Evolutionary conservation across 2,329 filamentous ascomycete genomes (phyloP).

Genomic region (Verticillium tricorpus): DNA sequence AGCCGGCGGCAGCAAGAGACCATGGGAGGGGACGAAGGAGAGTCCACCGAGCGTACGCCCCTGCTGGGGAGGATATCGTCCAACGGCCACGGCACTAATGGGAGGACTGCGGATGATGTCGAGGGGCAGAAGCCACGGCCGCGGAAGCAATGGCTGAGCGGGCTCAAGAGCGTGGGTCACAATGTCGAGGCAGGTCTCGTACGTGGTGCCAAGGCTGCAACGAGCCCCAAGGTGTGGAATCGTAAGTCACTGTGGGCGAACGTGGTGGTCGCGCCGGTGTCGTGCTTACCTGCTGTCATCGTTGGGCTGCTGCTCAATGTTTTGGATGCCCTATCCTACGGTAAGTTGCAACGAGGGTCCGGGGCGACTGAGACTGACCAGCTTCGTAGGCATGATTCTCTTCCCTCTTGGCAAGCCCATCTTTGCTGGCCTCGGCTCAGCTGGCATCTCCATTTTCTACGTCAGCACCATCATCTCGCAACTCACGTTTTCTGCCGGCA

Average conservation of each 20-base stretch:
- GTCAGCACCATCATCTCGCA: constrained; percentile 96
- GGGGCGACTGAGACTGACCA: constrained; percentile 12
- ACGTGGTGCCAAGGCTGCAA: constrained; percentile 18
- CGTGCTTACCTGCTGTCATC: constrained; percentile 78
- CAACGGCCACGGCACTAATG: constrained; percentile 17
- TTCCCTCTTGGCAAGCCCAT: constrained; percentile 86
- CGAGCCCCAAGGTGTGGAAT: constrained; percentile 53
- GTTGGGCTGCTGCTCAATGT: constrained; percentile 88
- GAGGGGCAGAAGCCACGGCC: constrained; percentile 43
- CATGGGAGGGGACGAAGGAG: constrained; percentile 6
- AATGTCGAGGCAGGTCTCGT: constrained; percentile 25
- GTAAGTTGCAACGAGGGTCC: constrained; percentile 32
- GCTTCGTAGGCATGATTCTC: constrained; percentile 70
- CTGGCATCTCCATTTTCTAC: constrained; percentile 98
- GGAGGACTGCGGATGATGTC: constrained; percentile 35
- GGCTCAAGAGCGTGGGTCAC: constrained; percentile 24
- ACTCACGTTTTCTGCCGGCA: constrained; percentile 80
- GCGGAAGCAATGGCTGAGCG: constrained; percentile 28
- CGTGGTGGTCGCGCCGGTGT: constrained; percentile 61
- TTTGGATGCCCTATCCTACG: constrained; percentile 91
- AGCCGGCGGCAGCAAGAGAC: not conserved
- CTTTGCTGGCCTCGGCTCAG: constrained; percentile 80
- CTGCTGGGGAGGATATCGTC: constrained; percentile 33
- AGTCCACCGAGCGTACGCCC: constrained; percentile 41
- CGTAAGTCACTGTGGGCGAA: constrained; percentile 58